Conservation (phyloP, 148 eudicot species). For the Persicaria maculosa region DNA sequence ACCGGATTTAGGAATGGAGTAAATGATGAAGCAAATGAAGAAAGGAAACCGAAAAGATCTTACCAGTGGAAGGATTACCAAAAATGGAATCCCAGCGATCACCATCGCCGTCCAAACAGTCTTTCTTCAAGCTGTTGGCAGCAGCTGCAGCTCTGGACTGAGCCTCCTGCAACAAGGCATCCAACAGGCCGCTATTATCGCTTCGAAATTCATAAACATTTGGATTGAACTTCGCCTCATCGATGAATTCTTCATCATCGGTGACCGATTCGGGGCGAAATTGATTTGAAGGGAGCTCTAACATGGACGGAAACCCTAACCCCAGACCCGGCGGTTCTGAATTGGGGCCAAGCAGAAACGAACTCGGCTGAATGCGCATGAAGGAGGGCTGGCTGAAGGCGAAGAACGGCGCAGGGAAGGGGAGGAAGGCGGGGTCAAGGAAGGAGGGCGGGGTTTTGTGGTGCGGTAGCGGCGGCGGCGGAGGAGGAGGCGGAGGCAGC, state of each 20-base stretch:
- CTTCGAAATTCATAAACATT: neutral
- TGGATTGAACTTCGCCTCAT: constrained; percentile 18
- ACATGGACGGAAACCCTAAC: constrained; percentile 12
- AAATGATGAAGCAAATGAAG: neutral
- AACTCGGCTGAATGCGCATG: neutral
- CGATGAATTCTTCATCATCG: neutral
- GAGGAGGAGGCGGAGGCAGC: constrained; percentile 11
- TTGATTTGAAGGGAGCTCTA: constrained; percentile 85
- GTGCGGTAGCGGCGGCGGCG: constrained; percentile 21
- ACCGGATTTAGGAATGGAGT: neutral
- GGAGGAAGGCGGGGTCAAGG: constrained; percentile 24
- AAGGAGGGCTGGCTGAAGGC: constrained; percentile 16
- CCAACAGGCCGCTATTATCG: constrained; percentile 67
- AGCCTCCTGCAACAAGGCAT: constrained; percentile 59
- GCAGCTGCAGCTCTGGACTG: constrained; percentile 23
- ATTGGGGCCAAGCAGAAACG: neutral
- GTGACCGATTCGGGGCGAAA: constrained; percentile 15
- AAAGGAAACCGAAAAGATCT: constrained; percentile 12
- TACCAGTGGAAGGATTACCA: constrained; percentile 45
- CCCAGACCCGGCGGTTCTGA: constrained; percentile 8
- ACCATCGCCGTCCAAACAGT: constrained; percentile 13
- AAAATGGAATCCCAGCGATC: constrained; percentile 39
- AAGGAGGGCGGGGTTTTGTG: constrained; percentile 17
- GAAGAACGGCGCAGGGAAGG: constrained; percentile 19
- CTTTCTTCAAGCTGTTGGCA: constrained; percentile 20